Conservation (phyloP, 73 alveolate genomes). For the Paramecium primaurelia region DNA sequence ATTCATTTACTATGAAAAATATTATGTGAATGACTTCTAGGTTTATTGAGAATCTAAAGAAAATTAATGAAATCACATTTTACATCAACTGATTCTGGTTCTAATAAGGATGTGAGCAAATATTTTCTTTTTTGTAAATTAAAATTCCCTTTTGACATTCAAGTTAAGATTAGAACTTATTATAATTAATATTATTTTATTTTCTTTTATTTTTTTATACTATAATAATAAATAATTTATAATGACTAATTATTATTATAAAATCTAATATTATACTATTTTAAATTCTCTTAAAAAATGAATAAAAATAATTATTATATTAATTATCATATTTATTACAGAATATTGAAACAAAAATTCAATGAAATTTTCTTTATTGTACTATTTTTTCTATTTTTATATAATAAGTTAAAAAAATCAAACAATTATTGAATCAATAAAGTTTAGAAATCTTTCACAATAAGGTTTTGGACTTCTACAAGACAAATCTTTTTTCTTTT, state of each 20-base stretch:
- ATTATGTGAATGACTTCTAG: not conserved
- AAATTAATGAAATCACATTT: not conserved
- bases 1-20: not conserved
- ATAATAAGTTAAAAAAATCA: not conserved
- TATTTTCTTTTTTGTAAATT: not conserved
- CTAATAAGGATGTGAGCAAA: not conserved
- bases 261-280: too few relatives aligned
- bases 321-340: too few relatives aligned
- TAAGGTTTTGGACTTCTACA: not conserved
- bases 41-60: not conserved
- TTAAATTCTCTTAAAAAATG: too few relatives aligned
- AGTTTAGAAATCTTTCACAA: not conserved
- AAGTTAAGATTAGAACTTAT: not conserved
- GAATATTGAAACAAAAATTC: not conserved
- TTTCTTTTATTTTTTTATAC: not conserved
- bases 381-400: too few relatives aligned
- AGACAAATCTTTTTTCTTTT: not conserved
- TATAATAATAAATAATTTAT: too few relatives aligned
- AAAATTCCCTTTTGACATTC: not conserved
- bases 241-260: too few relatives aligned
- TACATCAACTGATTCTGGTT: not conserved
- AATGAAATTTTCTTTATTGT: too few relatives aligned
- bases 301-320: too few relatives aligned
- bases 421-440: not conserved
- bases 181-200: not conserved